Base-by-base conservation (phyloP, 495 filamentous ascomycete species). In the Lineolata rhizophorae region DNA sequence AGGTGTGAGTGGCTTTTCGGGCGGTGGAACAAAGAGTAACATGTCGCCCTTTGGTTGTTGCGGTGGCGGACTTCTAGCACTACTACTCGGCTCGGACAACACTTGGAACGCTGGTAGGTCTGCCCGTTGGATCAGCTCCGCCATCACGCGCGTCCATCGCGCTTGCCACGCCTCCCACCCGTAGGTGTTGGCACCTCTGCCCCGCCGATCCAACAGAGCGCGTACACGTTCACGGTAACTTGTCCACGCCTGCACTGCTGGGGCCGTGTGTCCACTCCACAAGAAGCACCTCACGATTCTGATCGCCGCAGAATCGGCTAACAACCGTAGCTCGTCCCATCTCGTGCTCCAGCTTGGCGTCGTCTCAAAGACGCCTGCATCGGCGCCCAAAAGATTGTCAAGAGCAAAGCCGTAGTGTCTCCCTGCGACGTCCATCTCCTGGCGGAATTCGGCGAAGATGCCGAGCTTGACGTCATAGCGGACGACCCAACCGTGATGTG, bases 391-490 rank as follows among this genome's bases (percentile, higher is more conserved):
- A 13, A 94, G 49, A 21, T 62, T 70, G 17, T 87, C 81, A 45
- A 92, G 83, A 4, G 81, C 79, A 44, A 70, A 69, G 42, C 83
- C 76, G 40, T 77, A 93, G 33, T 77, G 82, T 19, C 79, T 66
- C 30, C 72, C 56, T 0, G 84, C 83, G 18, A 64, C 69, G 43
- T 92, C 83, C 66, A 84, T 78, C 44, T 94, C 84, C 45, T 80
- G 74, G 9, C 84, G 67, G 38, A 81, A 92, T 46, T 92, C 82
- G 20, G 84, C 80, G 45, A 93, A 78, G 1, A 90, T 59, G 5
- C 78, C 84, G 18, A 80, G 63, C 45, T 94, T 94, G 55, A 85
- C 82, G 43, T 94, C 84, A 47, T 91, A 93, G 2, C 84, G 73
- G 14, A 81, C 70, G 48, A 74, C 80, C 84, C 84, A 94, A 3